Percentiles rank a stretch among this genome's conserved stretches.
These are phyloP conservation scores for Papiliotrema fonsecae DNA, from an alignment of 1,284 basidiomycete species.

Conservation along the genomic window DNA sequence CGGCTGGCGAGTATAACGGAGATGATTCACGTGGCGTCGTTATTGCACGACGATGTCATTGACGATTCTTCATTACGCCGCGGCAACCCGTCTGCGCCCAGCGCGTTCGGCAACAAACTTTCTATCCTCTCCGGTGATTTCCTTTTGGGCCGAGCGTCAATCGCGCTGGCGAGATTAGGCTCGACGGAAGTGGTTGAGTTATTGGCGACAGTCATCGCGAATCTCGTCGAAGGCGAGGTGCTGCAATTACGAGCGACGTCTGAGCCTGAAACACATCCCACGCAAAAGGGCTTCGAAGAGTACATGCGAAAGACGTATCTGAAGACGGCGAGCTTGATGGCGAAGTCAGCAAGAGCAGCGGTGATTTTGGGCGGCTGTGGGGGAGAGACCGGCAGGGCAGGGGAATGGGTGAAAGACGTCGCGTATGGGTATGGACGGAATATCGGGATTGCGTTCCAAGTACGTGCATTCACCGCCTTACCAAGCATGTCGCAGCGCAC, in stretches of 20 bases:
- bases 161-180: constrained; percentile 80
- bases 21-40: constrained; percentile 96
- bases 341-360: constrained; percentile 82
- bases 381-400: constrained; percentile 41
- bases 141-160: constrained; percentile 83
- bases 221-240: constrained; percentile 95
- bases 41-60: constrained; percentile 93
- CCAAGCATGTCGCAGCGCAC: background rate
- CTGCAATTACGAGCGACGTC: constrained; percentile 65
- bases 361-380: constrained; percentile 81
- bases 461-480: constrained; percentile 44
- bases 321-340: constrained; percentile 94
- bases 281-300: constrained; percentile 60
- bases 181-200: constrained; percentile 88
- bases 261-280: constrained; percentile 37
- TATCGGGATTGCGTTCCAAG: constrained; percentile 91
- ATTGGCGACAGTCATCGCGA: constrained; percentile 85
- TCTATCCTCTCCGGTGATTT: constrained; percentile 94
- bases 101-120: constrained; percentile 91
- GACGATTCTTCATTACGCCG: constrained; percentile 80
- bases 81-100: constrained; percentile 75
- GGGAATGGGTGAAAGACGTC: constrained; percentile 81
- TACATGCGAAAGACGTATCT: constrained; percentile 94
- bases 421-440: constrained; percentile 90
- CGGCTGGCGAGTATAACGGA: constrained; percentile 94